Base-by-base conservation (phyloP, 2,329 filamentous ascomycete species). In the Fusarium mundagurra region DNA sequence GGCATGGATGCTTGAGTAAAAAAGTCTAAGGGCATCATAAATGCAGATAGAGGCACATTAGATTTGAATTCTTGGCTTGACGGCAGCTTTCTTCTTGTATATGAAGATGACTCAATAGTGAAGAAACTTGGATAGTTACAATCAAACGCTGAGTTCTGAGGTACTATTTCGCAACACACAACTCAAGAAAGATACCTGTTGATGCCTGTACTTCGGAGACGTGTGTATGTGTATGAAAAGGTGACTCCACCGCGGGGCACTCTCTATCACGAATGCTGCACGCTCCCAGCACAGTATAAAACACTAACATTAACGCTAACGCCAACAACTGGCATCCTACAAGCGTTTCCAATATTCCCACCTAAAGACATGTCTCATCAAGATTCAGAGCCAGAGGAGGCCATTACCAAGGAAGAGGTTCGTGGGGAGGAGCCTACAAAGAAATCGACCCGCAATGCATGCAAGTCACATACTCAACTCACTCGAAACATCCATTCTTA, bases 1-100 rank as follows among this genome's bases (percentile, higher is more conserved):
- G 96, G 96, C 4, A 83, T 97, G 83, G 94, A 97, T 86, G 87
- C 87, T 66, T 91, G 80, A 76, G 70, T 20, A 45, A 48, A 50
- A 63, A 63, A 20, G 24, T 18, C 29, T 18, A 24, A 36, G 48
- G 33, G 17, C 24, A 33, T 41, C 14, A 43, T 50, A 47, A 50
- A 54, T 10, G 27, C 44, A 48, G 47, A 58, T 44, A 24, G 31
- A 69, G 60, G 59, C 31, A 68, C 17, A 33, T 14, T 12, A 18
- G 10, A 38, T 5, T 31, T 8, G 24, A 31, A 33, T n/a, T n/a
- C n/a, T n/a, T n/a, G n/a, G n/a, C n/a, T n/a, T n/a, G n/a, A n/a
- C n/a, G n/a, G n/a, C n/a, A n/a, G n/a, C n/a, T n/a, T n/a, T n/a
- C n/a, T n/a, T n/a, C n/a, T n/a, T n/a, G n/a, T n/a, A n/a, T n/a